Percentiles rank a stretch among this genome's conserved stretches.
These are phyloP conservation scores for Wickerhamiella azymoides DNA, from an alignment of 805 yeast species.

Conservation along the genomic window DNA sequence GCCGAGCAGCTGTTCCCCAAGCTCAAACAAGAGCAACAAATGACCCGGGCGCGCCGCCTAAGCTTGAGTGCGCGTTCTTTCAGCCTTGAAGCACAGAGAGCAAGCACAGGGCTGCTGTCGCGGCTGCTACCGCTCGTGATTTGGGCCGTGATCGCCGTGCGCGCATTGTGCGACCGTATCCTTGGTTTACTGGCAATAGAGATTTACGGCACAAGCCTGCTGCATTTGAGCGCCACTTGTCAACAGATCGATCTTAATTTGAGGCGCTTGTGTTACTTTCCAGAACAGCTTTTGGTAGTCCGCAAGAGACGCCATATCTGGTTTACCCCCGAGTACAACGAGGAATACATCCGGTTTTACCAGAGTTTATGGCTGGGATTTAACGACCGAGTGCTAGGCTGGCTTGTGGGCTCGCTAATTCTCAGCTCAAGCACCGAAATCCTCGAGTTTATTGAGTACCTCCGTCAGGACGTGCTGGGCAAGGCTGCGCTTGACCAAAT, in stretches of 20 bases:
- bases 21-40: conserved; percentile 9
- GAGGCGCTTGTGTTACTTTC: conserved; percentile 64
- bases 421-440: conserved; percentile 26
- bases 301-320: conserved; percentile 29
- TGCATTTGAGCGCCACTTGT: conserved; percentile 34
- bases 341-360: conserved; percentile 48
- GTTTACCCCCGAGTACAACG: conserved; percentile 31
- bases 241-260: conserved; percentile 68
- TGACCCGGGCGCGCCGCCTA: conserved; percentile 15
- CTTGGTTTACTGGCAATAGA: conserved; percentile 1
- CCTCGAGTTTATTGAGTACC: conserved; percentile 18
- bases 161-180: not conserved
- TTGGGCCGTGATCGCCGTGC: not conserved
- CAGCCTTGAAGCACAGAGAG: conserved; percentile 6
- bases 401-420: conserved; percentile 38
- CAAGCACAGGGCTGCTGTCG: not conserved
- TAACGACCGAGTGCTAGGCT: conserved; percentile 71
- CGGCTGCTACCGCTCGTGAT: not conserved
- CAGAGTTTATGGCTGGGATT: conserved; percentile 78
- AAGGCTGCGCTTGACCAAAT: conserved; percentile 37
- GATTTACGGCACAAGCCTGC: conserved; percentile 11
- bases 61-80: conserved; percentile 15
- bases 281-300: conserved; percentile 57
- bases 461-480: conserved; percentile 33
- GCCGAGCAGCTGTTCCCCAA: conserved; percentile 20